phyloP scores from a whole-genome alignment of 163 green algal genomes.

The Coccomyxa subellipsoidea region DNA sequence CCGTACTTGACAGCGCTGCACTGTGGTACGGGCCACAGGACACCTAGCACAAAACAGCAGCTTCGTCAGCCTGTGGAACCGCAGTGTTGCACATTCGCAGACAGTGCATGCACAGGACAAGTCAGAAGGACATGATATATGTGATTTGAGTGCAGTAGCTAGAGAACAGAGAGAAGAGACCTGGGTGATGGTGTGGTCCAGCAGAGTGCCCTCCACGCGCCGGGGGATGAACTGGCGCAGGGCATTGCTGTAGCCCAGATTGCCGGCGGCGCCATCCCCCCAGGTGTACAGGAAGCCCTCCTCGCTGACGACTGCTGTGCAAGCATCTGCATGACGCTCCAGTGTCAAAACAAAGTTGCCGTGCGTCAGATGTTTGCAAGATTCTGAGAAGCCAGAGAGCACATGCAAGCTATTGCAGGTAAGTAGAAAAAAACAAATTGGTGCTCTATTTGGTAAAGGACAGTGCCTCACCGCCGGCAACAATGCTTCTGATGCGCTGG shows the following conservation, averaged over 20 bases:
- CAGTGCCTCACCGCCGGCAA: slow-evolving; percentile 5
- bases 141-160: not conserved
- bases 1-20: slow-evolving; percentile 55
- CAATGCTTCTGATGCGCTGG: slow-evolving; percentile 18
- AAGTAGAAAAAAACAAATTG: too few species aligned
- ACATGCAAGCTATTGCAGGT: too few species aligned
- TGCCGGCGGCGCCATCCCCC: slow-evolving; percentile 58
- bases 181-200: not conserved
- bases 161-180: not conserved
- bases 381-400: too few species aligned
- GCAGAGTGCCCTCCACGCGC: slow-evolving; percentile 28
- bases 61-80: not conserved
- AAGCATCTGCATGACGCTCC: slow-evolving; percentile 59
- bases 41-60: slow-evolving; percentile 34
- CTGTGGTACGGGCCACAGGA: slow-evolving; percentile 81
- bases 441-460: too few species aligned
- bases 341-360: too few species aligned
- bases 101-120: not conserved
- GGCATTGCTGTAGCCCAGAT: slow-evolving; percentile 49
- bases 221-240: slow-evolving; percentile 55
- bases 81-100: not conserved
- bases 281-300: slow-evolving; percentile 72
- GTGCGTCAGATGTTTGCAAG: too few species aligned
- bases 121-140: not conserved
- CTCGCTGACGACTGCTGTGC: slow-evolving; percentile 63